Evolutionary conservation across 306 rosid species (phyloP), one percentile per base, ranked within the genome.

Genomic region (Betula pendula): DNA sequence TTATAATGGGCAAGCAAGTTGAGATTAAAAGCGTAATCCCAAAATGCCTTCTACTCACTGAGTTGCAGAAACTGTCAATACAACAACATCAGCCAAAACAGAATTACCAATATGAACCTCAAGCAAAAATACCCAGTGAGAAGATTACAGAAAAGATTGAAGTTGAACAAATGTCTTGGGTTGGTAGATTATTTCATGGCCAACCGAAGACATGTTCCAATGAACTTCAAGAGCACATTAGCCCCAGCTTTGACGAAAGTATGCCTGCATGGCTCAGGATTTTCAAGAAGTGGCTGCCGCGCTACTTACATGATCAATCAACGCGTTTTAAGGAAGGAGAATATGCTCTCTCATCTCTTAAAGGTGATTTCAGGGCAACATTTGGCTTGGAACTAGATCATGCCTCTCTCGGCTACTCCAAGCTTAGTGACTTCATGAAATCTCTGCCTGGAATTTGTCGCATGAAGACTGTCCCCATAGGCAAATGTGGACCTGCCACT

Each of bases 201-300:
- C 75, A 53, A 31, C 65, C 73, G 11, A 51, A 13, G n/a, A 44
- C 45, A 59, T 27, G 52, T 40, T 31, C 75, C 19, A 53, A 29
- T 43, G 82, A 80, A 19, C 52, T 75, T 78, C 81, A 68, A 50
- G 66, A 24, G 17, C 71, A 2, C 40, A 45, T 50, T 40, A 40
- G 19, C 35, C 55, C 49, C 49, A 45, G 3, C 49, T 45, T 11
- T 11, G 76, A 58, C 56, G 27, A 70, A 59, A 76, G 49, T 75
- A 31, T 35, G 56, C 82, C 85, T 48, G 15, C n/a, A 27, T 85
- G 88, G 88, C 82, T 85, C 53, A 66, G 48, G 72, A 68, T 62
- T 62, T 85, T 82, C 76, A 82, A 68, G 55, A 85, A 79, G 80
- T 85, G 88, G 88, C 45, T 85, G 35, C 88, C 86, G 11, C 66